Percentiles rank a stretch among this genome's conserved stretches.
Conservation (phyloP, 371 early-diverging fungal species). For the Mucor mucedo region DNA sequence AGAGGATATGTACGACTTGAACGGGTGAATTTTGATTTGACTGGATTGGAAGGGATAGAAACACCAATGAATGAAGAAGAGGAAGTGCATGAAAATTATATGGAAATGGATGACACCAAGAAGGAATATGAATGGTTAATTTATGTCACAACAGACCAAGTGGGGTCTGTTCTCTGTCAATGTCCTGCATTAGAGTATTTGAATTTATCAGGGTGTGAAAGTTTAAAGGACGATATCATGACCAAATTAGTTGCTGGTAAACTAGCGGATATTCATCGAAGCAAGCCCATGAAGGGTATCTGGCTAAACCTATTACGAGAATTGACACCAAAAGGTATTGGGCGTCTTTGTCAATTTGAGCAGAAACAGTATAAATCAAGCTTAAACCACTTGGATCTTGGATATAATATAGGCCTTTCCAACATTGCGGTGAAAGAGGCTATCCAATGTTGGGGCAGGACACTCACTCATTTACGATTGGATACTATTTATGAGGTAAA, state of each 20-base stretch:
- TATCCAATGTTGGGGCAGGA: constrained; percentile 20
- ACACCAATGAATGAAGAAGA: constrained; percentile 7
- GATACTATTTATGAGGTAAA: constrained; percentile 42
- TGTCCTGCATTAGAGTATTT: constrained; percentile 34
- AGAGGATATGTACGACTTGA: constrained; percentile 38
- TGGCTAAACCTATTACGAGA: constrained; percentile 28
- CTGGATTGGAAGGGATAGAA: constrained; percentile 38
- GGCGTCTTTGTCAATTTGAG: constrained; percentile 6
- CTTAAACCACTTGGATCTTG: constrained; percentile 23
- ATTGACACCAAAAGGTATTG: constrained; percentile 1
- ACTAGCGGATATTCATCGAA: background rate
- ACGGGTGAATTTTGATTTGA: constrained; percentile 32
- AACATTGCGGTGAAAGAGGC: constrained; percentile 15
- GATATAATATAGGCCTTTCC: constrained; percentile 15
- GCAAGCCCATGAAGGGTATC: constrained; percentile 18
- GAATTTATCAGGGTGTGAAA: constrained; percentile 42
- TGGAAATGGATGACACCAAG: constrained; percentile 38
- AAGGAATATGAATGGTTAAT: constrained; percentile 52
- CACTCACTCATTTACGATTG: constrained; percentile 38
- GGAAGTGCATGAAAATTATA: constrained; percentile 22
- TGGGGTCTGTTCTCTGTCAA: constrained; percentile 18
- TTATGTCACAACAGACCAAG: constrained; percentile 26
- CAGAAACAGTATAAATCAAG: background rate
- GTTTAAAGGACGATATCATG: constrained; percentile 23
- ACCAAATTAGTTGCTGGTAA: constrained; percentile 10